Conservation (phyloP, 805 yeast genomes). For the Kazachstania bromeliacearum region DNA sequence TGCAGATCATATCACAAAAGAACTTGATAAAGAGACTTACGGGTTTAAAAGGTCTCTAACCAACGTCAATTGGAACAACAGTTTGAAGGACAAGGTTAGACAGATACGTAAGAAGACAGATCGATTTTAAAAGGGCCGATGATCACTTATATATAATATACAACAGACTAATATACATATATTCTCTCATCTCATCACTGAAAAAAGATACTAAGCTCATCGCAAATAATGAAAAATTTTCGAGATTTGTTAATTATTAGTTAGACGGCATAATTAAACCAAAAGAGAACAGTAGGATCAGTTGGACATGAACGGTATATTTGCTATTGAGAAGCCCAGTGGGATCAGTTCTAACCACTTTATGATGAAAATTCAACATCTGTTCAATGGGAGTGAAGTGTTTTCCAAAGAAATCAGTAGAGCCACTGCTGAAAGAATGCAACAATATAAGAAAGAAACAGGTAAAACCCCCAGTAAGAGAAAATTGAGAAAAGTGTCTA, state of each 20-base stretch:
- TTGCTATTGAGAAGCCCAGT: conserved; percentile 83
- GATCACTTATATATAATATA: too few relatives aligned
- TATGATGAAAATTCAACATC: conserved; percentile 52
- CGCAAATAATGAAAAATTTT: conserved; percentile 3
- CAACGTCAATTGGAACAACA: conserved; percentile 58
- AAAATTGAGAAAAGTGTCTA: conserved; percentile 39
- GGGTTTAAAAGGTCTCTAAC: conserved; percentile 35
- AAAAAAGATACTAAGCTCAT: neutral
- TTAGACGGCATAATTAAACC: too few relatives aligned
- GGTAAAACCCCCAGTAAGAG: conserved; percentile 42
- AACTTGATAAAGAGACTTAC: conserved; percentile 26
- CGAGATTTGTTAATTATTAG: neutral
- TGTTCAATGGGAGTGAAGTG: conserved; percentile 49
- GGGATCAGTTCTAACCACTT: conserved; percentile 77
- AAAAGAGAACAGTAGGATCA: too few relatives aligned
- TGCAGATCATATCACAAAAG: neutral
- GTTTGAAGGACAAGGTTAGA: conserved; percentile 46
- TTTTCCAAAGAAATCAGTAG: conserved; percentile 47
- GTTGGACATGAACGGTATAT: conserved; percentile 80
- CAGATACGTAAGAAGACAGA: conserved; percentile 28
- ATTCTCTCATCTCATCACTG: too few relatives aligned
- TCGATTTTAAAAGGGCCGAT: neutral
- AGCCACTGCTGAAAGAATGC: conserved; percentile 39
- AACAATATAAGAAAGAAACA: conserved; percentile 30
- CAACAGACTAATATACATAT: too few relatives aligned